Percentiles rank a stretch among this genome's conserved stretches.
These are phyloP conservation scores for Lathyrus sativus DNA, from an alignment of 306 rosid genomes.

Conservation along the genomic window DNA sequence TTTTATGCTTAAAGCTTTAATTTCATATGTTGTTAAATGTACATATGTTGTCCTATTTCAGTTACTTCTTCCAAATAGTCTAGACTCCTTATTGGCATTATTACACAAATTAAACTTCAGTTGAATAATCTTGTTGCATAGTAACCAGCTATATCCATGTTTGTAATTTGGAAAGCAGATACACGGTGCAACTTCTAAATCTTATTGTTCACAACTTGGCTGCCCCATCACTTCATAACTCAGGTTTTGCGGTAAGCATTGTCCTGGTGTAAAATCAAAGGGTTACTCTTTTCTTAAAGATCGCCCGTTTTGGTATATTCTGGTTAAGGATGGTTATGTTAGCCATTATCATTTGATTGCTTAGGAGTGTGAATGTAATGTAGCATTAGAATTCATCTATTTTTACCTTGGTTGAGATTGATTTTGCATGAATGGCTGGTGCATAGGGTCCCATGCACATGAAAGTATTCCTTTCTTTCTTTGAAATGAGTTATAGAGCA, in stretches of 20 bases:
- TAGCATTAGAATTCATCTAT: conserved; percentile 10
- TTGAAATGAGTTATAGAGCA: conserved; percentile 4
- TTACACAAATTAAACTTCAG: conserved; percentile 15
- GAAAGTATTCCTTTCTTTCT: conserved; percentile 15
- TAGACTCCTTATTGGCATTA: neutral
- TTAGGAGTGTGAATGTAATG: neutral
- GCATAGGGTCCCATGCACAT: conserved; percentile 5
- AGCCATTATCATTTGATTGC: conserved; percentile 19
- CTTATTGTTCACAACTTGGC: conserved; percentile 84
- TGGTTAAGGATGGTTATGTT: conserved; percentile 12
- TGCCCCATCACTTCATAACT: conserved; percentile 95
- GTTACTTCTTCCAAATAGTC: conserved; percentile 1
- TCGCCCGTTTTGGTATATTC: conserved; percentile 17
- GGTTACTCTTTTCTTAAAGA: conserved; percentile 33
- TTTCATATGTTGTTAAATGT: conserved; percentile 9
- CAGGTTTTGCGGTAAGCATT: conserved; percentile 94
- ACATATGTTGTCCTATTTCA: conserved; percentile 29
- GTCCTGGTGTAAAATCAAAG: conserved; percentile 21
- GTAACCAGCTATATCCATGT: conserved; percentile 36
- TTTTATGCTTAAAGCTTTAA: conserved; percentile 34
- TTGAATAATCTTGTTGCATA: conserved; percentile 28
- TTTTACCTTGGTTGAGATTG: conserved; percentile 13
- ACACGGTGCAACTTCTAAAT: conserved; percentile 94
- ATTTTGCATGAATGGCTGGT: neutral
- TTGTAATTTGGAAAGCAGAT: conserved; percentile 62